These are phyloP conservation scores for Cryphonectria parasitica DNA, from an alignment of 2,329 filamentous ascomycete species.

Conservation along the genomic window DNA sequence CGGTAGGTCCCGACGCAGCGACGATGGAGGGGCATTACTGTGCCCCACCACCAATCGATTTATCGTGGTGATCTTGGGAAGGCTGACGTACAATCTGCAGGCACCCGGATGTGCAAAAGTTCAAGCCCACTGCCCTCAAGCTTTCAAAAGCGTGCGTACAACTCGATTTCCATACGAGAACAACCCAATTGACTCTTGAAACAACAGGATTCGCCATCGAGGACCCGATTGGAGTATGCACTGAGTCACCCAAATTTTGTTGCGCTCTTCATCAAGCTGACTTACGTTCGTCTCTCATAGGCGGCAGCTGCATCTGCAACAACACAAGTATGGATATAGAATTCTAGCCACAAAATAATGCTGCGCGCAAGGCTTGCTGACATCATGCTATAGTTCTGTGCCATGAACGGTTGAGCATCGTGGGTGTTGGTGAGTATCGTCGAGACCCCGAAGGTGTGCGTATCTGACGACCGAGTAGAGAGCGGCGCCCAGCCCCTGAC, in stretches of 20 bases:
- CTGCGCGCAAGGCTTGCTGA: conserved; percentile 35
- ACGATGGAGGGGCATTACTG: conserved; percentile 43
- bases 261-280: conserved; percentile 26
- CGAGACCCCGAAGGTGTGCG: conserved; percentile 14
- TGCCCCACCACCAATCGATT: conserved; percentile 39
- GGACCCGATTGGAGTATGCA: conserved; percentile 97
- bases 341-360: not conserved
- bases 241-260: conserved; percentile 34
- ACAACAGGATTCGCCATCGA: conserved; percentile 82
- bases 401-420: conserved; percentile 96
- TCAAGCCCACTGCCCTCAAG: conserved; percentile 92
- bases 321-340: conserved; percentile 75
- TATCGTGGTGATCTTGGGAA: conserved; percentile 24
- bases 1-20: conserved; percentile 59
- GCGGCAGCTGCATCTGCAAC: conserved; percentile 86
- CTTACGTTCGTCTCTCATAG: conserved; percentile 46
- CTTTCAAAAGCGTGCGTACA: conserved; percentile 86
- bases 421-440: conserved; percentile 79
- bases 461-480: conserved; percentile 58
- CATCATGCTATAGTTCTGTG: conserved; percentile 71
- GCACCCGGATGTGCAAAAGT: conserved; percentile 93
- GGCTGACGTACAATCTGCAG: conserved; percentile 41
- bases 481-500: conserved; percentile 94
- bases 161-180: conserved; percentile 22
- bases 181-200: conserved; percentile 43